A percentile compares a stretch with the other conserved stretches of the same genome.
Evolutionary conservation across 2,329 filamentous ascomycete genomes (phyloP).

Genomic region (Bipolaris bicolor): DNA sequence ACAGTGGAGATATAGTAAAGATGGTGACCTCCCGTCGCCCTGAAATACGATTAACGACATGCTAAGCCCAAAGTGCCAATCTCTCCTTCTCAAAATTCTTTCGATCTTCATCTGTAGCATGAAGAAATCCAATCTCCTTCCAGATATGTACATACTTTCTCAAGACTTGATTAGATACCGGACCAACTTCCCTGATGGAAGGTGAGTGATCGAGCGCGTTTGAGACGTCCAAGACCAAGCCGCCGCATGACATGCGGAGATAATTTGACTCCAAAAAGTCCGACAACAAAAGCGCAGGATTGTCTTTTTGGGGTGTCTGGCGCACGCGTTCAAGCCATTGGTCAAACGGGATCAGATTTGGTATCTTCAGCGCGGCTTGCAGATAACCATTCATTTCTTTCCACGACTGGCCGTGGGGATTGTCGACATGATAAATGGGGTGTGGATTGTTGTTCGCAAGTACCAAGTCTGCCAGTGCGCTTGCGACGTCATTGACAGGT

Average conservation of each 20-base stretch:
- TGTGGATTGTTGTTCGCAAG: slow-evolving; percentile 29
- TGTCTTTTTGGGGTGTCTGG: slow-evolving; percentile 26
- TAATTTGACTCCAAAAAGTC: slow-evolving; percentile 47
- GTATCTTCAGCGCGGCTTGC: slow-evolving; percentile 38
- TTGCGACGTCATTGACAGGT: slow-evolving; percentile 54
- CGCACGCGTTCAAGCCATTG: slow-evolving; percentile 51
- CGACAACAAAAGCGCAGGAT: slow-evolving; percentile 39
- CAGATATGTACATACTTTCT: slow-evolving; percentile 18
- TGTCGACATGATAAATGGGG: slow-evolving; percentile 55
- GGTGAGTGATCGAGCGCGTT: slow-evolving; percentile 48
- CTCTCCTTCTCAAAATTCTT: background rate
- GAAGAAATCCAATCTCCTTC: slow-evolving; percentile 18
- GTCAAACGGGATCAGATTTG: slow-evolving; percentile 47
- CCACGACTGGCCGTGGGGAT: slow-evolving; percentile 53
- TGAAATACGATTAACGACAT: background rate
- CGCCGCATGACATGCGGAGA: slow-evolving; percentile 55
- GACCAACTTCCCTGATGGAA: slow-evolving; percentile 32
- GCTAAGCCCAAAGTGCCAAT: background rate
- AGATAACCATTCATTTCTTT: slow-evolving; percentile 45
- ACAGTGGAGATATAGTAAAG: too few relatives aligned
- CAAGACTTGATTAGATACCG: slow-evolving; percentile 13
- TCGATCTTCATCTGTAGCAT: background rate
- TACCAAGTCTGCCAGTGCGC: slow-evolving; percentile 45
- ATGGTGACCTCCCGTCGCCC: too few relatives aligned
- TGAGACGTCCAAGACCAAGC: slow-evolving; percentile 49